A percentile compares a stretch with the other conserved stretches of the same genome.
phyloP scores from a whole-genome alignment of 306 rosid species.

The Arachis hypogaea region DNA sequence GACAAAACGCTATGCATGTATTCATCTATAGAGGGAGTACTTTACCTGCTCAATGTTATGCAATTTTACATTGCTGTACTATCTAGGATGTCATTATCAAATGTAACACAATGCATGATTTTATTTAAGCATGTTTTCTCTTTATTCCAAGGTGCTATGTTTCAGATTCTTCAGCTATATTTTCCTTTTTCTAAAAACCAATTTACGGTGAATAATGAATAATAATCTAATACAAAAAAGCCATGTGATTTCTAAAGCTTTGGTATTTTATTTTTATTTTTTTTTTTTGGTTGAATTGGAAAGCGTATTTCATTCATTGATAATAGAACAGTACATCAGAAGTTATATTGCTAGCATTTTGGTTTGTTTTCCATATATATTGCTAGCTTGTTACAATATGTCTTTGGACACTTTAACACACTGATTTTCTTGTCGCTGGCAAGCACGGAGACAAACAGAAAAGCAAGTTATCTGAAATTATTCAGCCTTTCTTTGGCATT shows the following conservation, averaged over 20 bases:
- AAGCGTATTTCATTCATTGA: no score
- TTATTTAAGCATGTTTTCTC: neutral
- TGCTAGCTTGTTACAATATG: constrained; percentile 21
- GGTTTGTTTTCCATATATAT: neutral
- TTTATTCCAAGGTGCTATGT: neutral
- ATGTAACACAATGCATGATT: constrained; percentile 9
- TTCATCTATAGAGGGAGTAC: neutral
- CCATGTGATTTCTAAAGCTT: neutral
- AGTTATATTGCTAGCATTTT: no score
- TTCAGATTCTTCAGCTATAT: no score
- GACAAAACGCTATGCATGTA: neutral
- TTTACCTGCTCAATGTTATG: neutral
- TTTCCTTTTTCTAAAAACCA: neutral
- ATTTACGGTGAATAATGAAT: neutral
- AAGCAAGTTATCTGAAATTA: constrained; percentile 26
- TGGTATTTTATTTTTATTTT: no score
- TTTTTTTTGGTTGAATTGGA: no score
- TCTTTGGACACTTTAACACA: constrained; percentile 7
- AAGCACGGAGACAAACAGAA: constrained; percentile 5
- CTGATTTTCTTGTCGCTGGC: neutral
- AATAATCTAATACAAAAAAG: neutral
- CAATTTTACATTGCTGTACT: neutral
- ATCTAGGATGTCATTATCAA: neutral
- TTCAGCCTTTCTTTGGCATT: constrained; percentile 96
- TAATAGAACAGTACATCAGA: no score